A percentile compares a stretch with the other conserved stretches of the same genome.
phyloP scores from a whole-genome alignment of 306 rosid genomes.

The Benincasa hispida region DNA sequence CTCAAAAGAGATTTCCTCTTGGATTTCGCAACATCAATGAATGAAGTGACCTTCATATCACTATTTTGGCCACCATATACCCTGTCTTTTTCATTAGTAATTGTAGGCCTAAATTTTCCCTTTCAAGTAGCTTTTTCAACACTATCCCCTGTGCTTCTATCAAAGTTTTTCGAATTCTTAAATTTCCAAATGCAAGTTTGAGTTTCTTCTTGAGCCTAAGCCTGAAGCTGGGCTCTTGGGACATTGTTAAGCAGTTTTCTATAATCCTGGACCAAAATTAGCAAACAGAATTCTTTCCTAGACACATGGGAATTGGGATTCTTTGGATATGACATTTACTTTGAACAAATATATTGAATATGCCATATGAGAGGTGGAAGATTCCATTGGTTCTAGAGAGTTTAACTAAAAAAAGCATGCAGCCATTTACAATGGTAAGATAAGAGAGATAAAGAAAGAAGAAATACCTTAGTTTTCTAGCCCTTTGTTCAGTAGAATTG shows the following conservation, averaged over 20 bases:
- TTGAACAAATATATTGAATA: not conserved
- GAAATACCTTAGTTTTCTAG: not conserved
- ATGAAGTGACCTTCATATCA: constrained; percentile 6
- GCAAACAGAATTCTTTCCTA: not conserved
- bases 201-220: constrained; percentile 23
- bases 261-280: not conserved
- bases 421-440: not conserved
- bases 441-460: too few species aligned
- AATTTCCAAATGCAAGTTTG: constrained; percentile 15
- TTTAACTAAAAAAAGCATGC: not conserved
- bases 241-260: constrained; percentile 16
- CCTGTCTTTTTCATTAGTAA: constrained; percentile 13
- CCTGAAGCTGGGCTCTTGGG: constrained; percentile 18
- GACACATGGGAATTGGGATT: not conserved
- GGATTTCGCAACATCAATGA: constrained; percentile 4
- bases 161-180: too few species aligned
- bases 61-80: constrained; percentile 15
- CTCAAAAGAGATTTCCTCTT: constrained; percentile 7
- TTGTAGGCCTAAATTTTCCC: constrained; percentile 6
- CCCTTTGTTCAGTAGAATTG: not conserved
- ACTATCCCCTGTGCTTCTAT: too few species aligned
- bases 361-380: not conserved
- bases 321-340: not conserved
- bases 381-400: not conserved
- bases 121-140: constrained; percentile 4